Percentiles rank a stretch among this genome's conserved stretches.
phyloP scores from a whole-genome alignment of 192 early-diverging fungal genomes.

The Rhizoclosmatium sp. region DNA sequence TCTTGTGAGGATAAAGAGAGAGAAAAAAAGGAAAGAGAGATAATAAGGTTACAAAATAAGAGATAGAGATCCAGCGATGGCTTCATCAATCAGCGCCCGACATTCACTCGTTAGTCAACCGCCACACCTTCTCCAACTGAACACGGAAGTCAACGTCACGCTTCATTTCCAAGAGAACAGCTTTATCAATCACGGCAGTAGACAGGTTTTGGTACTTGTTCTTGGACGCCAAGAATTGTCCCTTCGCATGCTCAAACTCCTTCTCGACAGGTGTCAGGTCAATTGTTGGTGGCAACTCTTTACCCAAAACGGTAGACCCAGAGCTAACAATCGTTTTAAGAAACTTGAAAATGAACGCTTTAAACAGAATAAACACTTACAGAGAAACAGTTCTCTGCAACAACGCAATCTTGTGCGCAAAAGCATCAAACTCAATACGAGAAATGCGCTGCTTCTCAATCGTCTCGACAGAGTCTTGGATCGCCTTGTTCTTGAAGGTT shows the following conservation, averaged over 20 bases:
- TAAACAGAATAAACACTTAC: conserved; percentile 23
- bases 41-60: neutral
- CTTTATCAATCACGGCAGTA: conserved; percentile 63
- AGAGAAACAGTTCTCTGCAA: conserved; percentile 35
- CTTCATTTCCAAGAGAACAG: conserved; percentile 62
- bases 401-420: conserved; percentile 47
- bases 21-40: no score
- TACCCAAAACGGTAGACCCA: conserved; percentile 35
- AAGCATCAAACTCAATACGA: conserved; percentile 57
- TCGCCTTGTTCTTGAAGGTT: conserved; percentile 59
- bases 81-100: no score
- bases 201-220: conserved; percentile 52
- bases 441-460: conserved; percentile 54
- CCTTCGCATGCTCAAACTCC: conserved; percentile 52
- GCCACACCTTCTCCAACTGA: conserved; percentile 49
- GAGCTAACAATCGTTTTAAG: conserved; percentile 15
- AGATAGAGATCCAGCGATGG: neutral
- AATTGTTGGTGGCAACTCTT: conserved; percentile 30
- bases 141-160: conserved; percentile 55
- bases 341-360: neutral
- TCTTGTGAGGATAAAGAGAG: no score
- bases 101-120: conserved; percentile 10
- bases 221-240: conserved; percentile 52
- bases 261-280: conserved; percentile 49
- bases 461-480: conserved; percentile 56